Base-by-base conservation (phyloP, 192 early-diverging fungal species). In the Obelidium mucronatum region DNA sequence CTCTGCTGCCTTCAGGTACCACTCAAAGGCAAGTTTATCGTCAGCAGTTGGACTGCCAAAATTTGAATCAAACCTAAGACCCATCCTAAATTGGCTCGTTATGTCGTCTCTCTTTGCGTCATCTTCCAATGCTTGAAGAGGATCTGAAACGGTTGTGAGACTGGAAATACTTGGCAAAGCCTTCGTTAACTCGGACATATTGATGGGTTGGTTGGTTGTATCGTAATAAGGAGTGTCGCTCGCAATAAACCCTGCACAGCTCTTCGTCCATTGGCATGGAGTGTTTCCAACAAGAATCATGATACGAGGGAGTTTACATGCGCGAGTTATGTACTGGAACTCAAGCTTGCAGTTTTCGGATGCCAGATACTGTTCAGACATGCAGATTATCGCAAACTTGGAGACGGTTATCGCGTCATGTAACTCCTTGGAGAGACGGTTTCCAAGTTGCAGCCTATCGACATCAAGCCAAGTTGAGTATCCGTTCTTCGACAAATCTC, bases 391-490 rank as follows among this genome's bases (percentile, higher is more conserved):
- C 8, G 40, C 73, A 26, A 74, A 31, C 26, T 58, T 58, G 6
- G 55, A 22, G 8, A 5, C 24, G 22, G 60, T 39, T 24, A 52
- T 39, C 5, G 11, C 73, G 11, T 19, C 59, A 3, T 42, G 8
- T 0, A 22, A n/a, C 11, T 26, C 24, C 37, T 61, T 24, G 6
- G 30, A 24, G 0, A 74, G 42, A 3, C 5, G 5, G 8, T 61
- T 40, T 31, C 73, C 73, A 4, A 26, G 28, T 22, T 22, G 39
- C n/a, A 74, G 6, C 6, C 39, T 56, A 19, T 74, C 73, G 6
- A 74, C 73, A 63, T 74, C 73, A 5, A 74, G 34, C 73, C 73
- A 74, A 15, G 73, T 15, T 2, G 13, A 39, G 35, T n/a, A 74
- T 19, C 73, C 73, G 60, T 17, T 3, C 24, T 51, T 61, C 3